phyloP scores from a whole-genome alignment of 2,329 filamentous ascomycete species.

The Talaromyces marneffei region DNA sequence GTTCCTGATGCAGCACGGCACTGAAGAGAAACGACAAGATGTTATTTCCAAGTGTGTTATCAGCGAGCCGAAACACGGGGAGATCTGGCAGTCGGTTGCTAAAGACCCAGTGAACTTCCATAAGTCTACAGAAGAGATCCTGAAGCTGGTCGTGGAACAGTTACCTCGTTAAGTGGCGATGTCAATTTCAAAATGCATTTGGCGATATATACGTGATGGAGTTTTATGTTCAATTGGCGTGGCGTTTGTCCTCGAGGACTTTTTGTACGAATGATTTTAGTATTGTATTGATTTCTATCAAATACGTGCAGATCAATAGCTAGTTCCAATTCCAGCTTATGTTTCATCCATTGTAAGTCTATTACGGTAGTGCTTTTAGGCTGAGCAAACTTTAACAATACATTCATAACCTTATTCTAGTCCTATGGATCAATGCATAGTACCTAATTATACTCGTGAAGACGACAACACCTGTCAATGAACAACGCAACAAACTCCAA shows the following conservation, averaged over 20 bases:
- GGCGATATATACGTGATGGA: background rate
- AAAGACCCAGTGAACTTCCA: conserved; percentile 80
- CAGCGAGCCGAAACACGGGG: conserved; percentile 85
- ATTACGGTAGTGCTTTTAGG: no score
- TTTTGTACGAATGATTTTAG: background rate
- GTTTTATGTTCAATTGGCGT: background rate
- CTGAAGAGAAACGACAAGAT: conserved; percentile 83
- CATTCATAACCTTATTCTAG: background rate
- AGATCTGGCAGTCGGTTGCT: conserved; percentile 78
- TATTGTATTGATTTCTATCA: background rate
- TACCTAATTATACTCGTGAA: conserved; percentile 15
- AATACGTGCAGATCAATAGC: background rate
- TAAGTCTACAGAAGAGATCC: conserved; percentile 69
- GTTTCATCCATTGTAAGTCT: background rate
- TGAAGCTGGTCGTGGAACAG: conserved; percentile 66
- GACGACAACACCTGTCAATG: conserved; percentile 6
- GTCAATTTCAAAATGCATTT: background rate
- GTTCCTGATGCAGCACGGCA: conserved; percentile 87
- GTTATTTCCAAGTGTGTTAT: conserved; percentile 73
- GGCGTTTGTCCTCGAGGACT: conserved; percentile 2
- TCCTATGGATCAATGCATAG: background rate
- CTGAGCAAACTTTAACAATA: background rate
- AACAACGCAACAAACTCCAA: conserved; percentile 18
- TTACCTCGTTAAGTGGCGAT: conserved; percentile 1
- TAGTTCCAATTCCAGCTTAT: background rate